Base-by-base conservation (phyloP, 2,329 filamentous ascomycete genomes). In the Microdochium nivale region DNA sequence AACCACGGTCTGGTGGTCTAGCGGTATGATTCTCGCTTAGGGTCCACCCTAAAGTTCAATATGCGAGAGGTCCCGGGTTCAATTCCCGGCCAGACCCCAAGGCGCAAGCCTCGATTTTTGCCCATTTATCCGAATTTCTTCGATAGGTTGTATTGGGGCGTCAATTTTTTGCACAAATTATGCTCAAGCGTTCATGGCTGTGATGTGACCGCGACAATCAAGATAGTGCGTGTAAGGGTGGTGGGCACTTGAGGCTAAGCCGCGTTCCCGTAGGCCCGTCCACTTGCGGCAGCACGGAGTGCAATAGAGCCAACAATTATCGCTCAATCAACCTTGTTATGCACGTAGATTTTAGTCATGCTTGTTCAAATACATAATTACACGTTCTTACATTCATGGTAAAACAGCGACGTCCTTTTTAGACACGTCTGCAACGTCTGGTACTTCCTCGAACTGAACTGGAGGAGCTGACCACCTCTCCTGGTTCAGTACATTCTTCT, bases 11-110 rank as follows among this genome's bases (percentile, higher is more conserved):
- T 71, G 70, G 67, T 81, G 77, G 78, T 80, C 78, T 81, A 81
- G 79, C 77, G 80, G 79, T 83, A 83, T 83, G 79, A 83, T 84
- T 83, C 79, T 81, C 79, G 80, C 80, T 83, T 83, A 83, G 80
- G 80, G 80, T 65, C 49, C 52, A 62, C 59, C 58, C 57, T 62
- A 56, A 16, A 52, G 54, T 48, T 48, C 25, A 49, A 51, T 51
- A 51, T 70, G 67, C 67, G 66, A 68, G 67, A 69, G 67, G 67
- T 68, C 67, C 67, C 67, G 66, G 66, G 67, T 69, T 70, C 67
- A 64, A 70, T 68, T 65, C 67, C 66, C 66, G 67, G 67, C 56
- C 59, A 64, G 60, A 60, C 62, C 62, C 62, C 49, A 30, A 5
- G 27, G 27, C 27, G 27, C 5, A 30, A 30, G 27, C 27, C 11